These are phyloP conservation scores for Volutella citrinella DNA, from an alignment of 2,329 filamentous ascomycete species.

Conservation along the genomic window DNA sequence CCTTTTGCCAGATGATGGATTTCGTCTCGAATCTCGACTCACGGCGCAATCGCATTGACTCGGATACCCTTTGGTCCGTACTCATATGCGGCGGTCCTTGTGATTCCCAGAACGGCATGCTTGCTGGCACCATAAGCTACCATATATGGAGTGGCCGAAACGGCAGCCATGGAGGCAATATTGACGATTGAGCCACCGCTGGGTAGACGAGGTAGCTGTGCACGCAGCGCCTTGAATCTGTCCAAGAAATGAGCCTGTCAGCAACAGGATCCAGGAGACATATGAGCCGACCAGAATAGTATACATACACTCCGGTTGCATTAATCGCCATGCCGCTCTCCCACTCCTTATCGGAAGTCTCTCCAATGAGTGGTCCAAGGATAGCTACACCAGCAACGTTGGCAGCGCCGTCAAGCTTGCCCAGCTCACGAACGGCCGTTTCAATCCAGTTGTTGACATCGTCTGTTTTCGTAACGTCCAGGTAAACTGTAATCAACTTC, in stretches of 20 bases:
- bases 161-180: slow-evolving; percentile 1
- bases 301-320: slow-evolving; percentile 2
- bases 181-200: slow-evolving; percentile 1
- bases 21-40: neutral
- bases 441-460: slow-evolving; percentile 4
- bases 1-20: neutral
- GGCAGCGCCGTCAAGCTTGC: slow-evolving; percentile 1
- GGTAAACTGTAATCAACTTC: neutral
- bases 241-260: neutral
- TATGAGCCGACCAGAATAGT: too few species aligned
- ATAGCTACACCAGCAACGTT: slow-evolving; percentile 1
- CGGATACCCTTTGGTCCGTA: slow-evolving; percentile 5
- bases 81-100: slow-evolving; percentile 2
- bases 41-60: slow-evolving; percentile 3
- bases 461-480: slow-evolving; percentile 1
- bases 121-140: slow-evolving; percentile 5
- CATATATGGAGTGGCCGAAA: slow-evolving; percentile 1
- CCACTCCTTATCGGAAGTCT: slow-evolving; percentile 1
- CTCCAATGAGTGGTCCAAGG: neutral
- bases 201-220: slow-evolving; percentile 1
- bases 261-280: too few species aligned
- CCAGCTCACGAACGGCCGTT: neutral
- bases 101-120: slow-evolving; percentile 2
- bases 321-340: slow-evolving; percentile 3
- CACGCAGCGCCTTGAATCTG: slow-evolving; percentile 2